Percentiles rank a stretch among this genome's conserved stretches.
Evolutionary conservation across 441 rosid species (phyloP).

Genomic region (Eruca vesicaria): DNA sequence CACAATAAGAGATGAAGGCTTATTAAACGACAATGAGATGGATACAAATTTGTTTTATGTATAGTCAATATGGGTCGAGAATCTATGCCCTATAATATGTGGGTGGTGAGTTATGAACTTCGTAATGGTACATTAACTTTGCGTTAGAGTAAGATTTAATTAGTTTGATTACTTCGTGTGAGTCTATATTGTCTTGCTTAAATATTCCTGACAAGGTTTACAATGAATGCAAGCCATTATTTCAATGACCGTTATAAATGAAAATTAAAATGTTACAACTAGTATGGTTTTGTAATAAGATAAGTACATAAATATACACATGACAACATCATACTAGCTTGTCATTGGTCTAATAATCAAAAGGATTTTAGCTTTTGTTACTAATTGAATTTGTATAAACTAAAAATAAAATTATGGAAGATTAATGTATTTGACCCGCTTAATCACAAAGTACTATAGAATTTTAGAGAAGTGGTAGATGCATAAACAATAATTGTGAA

Average conservation of each 20-base stretch:
- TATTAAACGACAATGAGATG: not conserved
- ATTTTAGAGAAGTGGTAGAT: not conserved
- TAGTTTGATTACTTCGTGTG: not conserved
- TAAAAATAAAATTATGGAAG: not conserved
- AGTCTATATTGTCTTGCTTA: not conserved
- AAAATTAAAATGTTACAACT: not conserved
- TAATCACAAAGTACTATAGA: not conserved
- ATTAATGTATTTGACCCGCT: not conserved
- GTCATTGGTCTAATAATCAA: not conserved
- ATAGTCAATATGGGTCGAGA: not conserved
- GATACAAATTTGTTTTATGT: not conserved
- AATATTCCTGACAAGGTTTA: too few relatives aligned
- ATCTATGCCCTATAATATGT: constrained; percentile 1
- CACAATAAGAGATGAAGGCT: not conserved
- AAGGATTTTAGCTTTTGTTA: not conserved
- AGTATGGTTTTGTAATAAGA: not conserved
- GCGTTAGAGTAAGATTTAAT: not conserved
- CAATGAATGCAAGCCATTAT: not conserved
- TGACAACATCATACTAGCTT: not conserved
- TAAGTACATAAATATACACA: not conserved
- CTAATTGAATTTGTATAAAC: not conserved
- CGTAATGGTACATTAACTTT: not conserved
- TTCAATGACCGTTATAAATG: not conserved
- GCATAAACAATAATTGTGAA: not conserved
- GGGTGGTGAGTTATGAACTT: not conserved